Base-by-base conservation (phyloP, 2,329 filamentous ascomycete genomes). In the Emergomyces orientalis region DNA sequence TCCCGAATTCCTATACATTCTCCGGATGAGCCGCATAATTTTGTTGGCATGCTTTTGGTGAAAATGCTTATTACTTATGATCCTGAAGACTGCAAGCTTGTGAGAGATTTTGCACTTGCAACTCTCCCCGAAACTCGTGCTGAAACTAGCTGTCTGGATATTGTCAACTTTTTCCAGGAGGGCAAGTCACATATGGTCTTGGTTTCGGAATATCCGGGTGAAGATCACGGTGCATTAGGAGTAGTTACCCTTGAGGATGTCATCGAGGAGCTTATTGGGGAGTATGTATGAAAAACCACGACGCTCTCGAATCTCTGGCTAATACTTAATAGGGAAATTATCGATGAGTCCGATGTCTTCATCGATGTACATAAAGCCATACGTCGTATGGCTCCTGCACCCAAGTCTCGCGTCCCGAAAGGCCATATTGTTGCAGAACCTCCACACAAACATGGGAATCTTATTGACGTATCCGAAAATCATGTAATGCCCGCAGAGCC, bases 41-140 rank as follows among this genome's bases (percentile, higher is more conserved):
- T 97, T 76, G 88, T 97, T 37, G 94, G 94, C 66, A 99, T 99
- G 93, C 84, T 99, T 7, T 80, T 99, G 11, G 94, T 99, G 74
- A 99, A 99, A 80, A 97, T 97, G 72, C 84, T 99, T 65, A 99
- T 99, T 71, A 97, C 94, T 0, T 99, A 99, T 74, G 94, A 99
- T 68, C 94, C 94, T 0, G 94, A 99, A 75, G 94, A 99, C 72
- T 85, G 84, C 71, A 90, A 89, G 71, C 86, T 86, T 25, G 94
- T 99, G 43, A 84, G 88, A 65, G 93, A 97, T 65, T 97, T 99
- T 72, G 87, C 91, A 8, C 81, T 99, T 59, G 94, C 94, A 17
- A 97, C 94, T 0, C 84, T 99, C 7, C 94, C 95, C 1, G 94
- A 99, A 75, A 99, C 94, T 0, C 86, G 90, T 11, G 91, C 94